These are phyloP conservation scores for Spathaspora sp. DNA, from an alignment of 805 yeast species.

Conservation along the genomic window DNA sequence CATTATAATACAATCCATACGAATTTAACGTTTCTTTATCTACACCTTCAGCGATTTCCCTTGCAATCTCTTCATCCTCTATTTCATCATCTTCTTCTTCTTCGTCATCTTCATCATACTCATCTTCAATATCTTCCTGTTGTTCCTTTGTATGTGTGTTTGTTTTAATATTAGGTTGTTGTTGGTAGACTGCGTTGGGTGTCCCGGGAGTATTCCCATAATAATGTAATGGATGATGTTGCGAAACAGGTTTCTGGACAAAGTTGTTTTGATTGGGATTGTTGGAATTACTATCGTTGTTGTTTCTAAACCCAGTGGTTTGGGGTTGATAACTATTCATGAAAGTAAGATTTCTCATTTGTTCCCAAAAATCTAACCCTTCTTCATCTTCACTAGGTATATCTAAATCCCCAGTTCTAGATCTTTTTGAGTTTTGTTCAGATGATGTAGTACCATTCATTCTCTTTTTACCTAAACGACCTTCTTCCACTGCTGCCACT, in stretches of 20 bases:
- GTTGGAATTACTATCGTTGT: not conserved
- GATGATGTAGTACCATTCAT: not conserved
- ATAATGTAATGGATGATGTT: conserved; percentile 50
- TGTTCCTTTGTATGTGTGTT: not conserved
- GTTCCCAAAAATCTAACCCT: conserved; percentile 70
- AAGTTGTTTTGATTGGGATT: not conserved
- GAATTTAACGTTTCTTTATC: conserved; percentile 32
- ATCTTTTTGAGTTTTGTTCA: conserved; percentile 5
- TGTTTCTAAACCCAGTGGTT: conserved; percentile 2
- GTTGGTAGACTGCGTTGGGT: not conserved
- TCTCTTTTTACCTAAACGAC: conserved; percentile 5
- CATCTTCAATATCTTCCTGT: conserved; percentile 4
- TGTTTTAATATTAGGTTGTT: not conserved
- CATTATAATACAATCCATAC: conserved; percentile 37
- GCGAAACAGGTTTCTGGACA: conserved; percentile 43
- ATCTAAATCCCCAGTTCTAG: conserved; percentile 7
- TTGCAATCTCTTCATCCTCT: conserved; percentile 16
- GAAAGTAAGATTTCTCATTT: conserved; percentile 52
- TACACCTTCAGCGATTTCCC: conserved; percentile 16
- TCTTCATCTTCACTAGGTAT: conserved; percentile 49
- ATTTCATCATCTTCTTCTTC: conserved; percentile 6
- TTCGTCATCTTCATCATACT: conserved; percentile 5
- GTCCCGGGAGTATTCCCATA: conserved; percentile 11
- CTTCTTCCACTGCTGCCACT: conserved; percentile 30
- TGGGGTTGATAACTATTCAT: conserved; percentile 11